Percentiles rank a stretch among this genome's conserved stretches.
Evolutionary conservation across 345 rosid species (phyloP).

Genomic region (Brassica incana): DNA sequence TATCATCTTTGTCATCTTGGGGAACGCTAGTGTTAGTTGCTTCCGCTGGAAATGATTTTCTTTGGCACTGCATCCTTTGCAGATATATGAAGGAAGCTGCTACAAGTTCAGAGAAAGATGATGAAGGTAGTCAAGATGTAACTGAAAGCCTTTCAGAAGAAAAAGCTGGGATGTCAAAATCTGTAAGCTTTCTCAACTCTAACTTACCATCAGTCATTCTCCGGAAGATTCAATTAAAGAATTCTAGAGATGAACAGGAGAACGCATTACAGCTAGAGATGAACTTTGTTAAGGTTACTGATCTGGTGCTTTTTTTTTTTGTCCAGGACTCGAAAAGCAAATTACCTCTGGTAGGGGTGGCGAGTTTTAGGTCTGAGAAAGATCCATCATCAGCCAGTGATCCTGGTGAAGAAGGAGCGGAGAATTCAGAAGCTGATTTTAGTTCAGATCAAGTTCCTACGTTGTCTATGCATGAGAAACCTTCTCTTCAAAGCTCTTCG

Average conservation of each 20-base stretch:
- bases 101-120: conserved; percentile 54
- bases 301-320: neutral
- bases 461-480: conserved; percentile 59
- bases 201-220: conserved; percentile 11
- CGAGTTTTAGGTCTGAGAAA: conserved; percentile 48
- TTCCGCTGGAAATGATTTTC: conserved; percentile 17
- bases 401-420: conserved; percentile 49
- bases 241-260: conserved; percentile 10
- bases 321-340: conserved; percentile 39
- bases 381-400: conserved; percentile 47
- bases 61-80: conserved; percentile 27
- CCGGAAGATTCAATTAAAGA: conserved; percentile 3
- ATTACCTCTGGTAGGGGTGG: conserved; percentile 44
- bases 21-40: conserved; percentile 11
- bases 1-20: conserved; percentile 1
- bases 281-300: conserved; percentile 13
- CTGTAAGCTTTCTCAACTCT: conserved; percentile 46
- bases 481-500: conserved; percentile 48
- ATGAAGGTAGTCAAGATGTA: conserved; percentile 54
- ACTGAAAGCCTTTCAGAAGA: conserved; percentile 50
- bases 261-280: neutral
- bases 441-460: conserved; percentile 84
- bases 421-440: conserved; percentile 58
- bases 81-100: conserved; percentile 59
- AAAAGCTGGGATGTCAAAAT: conserved; percentile 51